A percentile compares a stretch with the other conserved stretches of the same genome.
Evolutionary conservation across 2,329 filamentous ascomycete species (phyloP).

Genomic region (Aureobasidium zeae): DNA sequence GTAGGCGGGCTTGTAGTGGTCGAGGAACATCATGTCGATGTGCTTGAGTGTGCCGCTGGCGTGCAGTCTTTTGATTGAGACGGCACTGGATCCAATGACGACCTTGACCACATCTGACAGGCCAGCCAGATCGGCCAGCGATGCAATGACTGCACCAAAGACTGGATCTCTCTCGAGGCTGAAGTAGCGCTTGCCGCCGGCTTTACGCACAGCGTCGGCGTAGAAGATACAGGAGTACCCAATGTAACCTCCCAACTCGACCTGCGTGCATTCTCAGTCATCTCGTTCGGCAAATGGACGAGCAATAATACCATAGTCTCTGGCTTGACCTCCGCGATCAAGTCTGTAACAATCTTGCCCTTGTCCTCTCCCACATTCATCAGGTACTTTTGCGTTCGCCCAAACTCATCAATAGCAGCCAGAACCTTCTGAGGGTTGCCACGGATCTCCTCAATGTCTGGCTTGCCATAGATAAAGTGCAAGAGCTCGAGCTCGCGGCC

Average conservation of each 20-base stretch:
- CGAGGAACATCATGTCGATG: slow-evolving; percentile 67
- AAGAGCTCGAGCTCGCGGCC: slow-evolving; percentile 66
- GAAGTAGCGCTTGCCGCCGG: slow-evolving; percentile 57
- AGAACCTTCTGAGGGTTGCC: slow-evolving; percentile 57
- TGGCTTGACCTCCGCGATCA: slow-evolving; percentile 60
- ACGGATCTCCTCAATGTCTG: slow-evolving; percentile 53
- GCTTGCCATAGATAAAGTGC: slow-evolving; percentile 55
- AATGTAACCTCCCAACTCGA: slow-evolving; percentile 73
- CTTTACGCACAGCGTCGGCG: slow-evolving; percentile 53
- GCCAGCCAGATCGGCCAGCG: slow-evolving; percentile 64
- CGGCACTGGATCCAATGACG: slow-evolving; percentile 58
- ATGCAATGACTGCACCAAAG: slow-evolving; percentile 60
- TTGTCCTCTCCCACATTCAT: slow-evolving; percentile 76
- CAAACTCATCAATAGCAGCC: slow-evolving; percentile 61
- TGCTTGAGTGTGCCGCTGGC: slow-evolving; percentile 43
- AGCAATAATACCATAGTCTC: slow-evolving; percentile 46
- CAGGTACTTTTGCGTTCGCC: slow-evolving; percentile 55
- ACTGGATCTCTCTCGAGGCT: slow-evolving; percentile 66
- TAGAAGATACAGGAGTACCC: slow-evolving; percentile 76
- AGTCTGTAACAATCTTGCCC: slow-evolving; percentile 57
- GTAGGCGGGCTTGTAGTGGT: slow-evolving; percentile 73
- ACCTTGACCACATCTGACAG: slow-evolving; percentile 62
- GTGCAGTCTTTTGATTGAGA: slow-evolving; percentile 54
- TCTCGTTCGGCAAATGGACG: slow-evolving; percentile 11
- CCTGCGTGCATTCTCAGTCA: slow-evolving; percentile 28